Conservation (phyloP, 176 grass and related monocot species). For the Carex pumila region DNA sequence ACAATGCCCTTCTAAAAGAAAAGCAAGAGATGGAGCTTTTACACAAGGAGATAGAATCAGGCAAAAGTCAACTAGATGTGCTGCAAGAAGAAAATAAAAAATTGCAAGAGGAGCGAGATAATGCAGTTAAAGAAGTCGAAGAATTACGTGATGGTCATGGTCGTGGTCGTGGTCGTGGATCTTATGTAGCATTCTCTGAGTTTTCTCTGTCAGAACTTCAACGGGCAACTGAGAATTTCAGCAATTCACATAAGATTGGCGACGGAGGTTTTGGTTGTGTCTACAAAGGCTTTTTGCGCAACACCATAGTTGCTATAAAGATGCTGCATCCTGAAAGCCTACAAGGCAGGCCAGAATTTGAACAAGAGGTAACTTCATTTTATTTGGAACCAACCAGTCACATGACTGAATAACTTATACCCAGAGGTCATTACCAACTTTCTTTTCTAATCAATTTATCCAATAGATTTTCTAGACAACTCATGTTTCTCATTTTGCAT, state of each 20-base stretch:
- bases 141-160: constrained; percentile 19
- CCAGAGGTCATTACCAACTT: background rate
- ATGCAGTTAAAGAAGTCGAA: constrained; percentile 28
- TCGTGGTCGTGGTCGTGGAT: background rate
- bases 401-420: background rate
- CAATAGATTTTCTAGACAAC: background rate
- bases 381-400: background rate
- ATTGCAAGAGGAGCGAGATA: constrained; percentile 34
- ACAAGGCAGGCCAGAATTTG: constrained; percentile 35
- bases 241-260: constrained; percentile 31
- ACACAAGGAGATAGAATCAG: background rate
- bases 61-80: background rate
- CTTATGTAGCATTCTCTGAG: constrained; percentile 10
- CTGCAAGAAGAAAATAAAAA: constrained; percentile 20
- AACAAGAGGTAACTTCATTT: constrained; percentile 19
- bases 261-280: constrained; percentile 55
- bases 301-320: constrained; percentile 60
- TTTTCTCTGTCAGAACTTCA: constrained; percentile 42
- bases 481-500: background rate
- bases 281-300: constrained; percentile 53
- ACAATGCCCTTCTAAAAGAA: constrained; percentile 22
- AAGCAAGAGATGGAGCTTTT: constrained; percentile 17
- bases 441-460: background rate
- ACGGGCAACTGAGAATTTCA: constrained; percentile 50
- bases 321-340: constrained; percentile 36